Percentiles rank a stretch among this genome's conserved stretches.
Conservation (phyloP, 352 stramenopile genomes). For the Nothophytophthora sp. region DNA sequence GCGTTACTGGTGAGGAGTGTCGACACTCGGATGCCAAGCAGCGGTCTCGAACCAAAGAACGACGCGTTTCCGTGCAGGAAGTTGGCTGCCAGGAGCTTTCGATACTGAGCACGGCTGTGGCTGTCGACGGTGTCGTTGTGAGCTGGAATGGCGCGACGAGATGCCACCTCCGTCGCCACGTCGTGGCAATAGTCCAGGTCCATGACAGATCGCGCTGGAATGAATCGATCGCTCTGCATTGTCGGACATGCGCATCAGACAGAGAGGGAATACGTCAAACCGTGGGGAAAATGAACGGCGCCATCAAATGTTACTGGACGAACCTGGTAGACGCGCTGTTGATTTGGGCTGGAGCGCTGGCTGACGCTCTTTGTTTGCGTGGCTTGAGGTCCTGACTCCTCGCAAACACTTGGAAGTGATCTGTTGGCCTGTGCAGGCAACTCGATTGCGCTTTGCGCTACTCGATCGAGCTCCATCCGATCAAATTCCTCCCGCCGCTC, state of each 20-base stretch:
- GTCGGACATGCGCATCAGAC: neutral
- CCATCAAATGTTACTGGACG: neutral
- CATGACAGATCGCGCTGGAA: slow-evolving; percentile 36
- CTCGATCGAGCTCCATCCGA: too few relatives aligned
- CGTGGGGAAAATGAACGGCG: neutral
- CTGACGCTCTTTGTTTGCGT: neutral
- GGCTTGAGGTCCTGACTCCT: neutral
- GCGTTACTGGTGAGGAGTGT: neutral
- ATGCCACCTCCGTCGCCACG: slow-evolving; percentile 17
- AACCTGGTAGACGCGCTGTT: slow-evolving; percentile 19
- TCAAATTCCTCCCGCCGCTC: too few relatives aligned
- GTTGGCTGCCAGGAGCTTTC: slow-evolving; percentile 35
- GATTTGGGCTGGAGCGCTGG: neutral
- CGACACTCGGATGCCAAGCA: slow-evolving; percentile 2
- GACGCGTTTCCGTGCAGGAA: slow-evolving; percentile 14
- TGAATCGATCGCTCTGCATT: slow-evolving; percentile 49
- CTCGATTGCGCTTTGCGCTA: too few relatives aligned
- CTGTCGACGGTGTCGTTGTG: neutral
- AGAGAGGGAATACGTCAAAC: neutral
- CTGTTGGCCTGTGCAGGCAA: too few relatives aligned
- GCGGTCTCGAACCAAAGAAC: neutral
- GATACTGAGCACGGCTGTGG: slow-evolving; percentile 21
- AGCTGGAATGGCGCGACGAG: neutral
- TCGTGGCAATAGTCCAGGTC: slow-evolving; percentile 52
- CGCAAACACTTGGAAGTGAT: too few relatives aligned